These are phyloP conservation scores for Pezicula carpinea DNA, from an alignment of 2,329 filamentous ascomycete species.

Conservation along the genomic window DNA sequence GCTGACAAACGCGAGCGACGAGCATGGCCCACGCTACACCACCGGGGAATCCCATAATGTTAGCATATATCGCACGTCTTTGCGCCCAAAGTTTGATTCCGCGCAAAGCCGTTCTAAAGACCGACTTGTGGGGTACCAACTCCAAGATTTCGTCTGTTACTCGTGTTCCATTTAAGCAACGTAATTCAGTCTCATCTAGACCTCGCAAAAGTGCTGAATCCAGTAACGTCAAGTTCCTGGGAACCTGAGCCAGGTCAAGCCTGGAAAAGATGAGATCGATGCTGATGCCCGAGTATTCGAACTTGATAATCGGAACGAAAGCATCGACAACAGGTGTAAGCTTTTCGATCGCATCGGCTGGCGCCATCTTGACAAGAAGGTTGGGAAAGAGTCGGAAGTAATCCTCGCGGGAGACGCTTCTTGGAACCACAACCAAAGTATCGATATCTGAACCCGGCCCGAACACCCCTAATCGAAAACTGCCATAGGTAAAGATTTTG, in stretches of 20 bases:
- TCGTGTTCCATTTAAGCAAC: constrained; percentile 88
- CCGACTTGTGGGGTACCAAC: constrained; percentile 82
- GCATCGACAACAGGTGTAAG: constrained; percentile 83
- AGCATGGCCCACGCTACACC: constrained; percentile 98
- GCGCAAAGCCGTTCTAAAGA: constrained; percentile 82
- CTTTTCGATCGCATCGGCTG: constrained; percentile 75
- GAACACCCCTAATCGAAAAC: constrained; percentile 89
- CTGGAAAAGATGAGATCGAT: constrained; percentile 91
- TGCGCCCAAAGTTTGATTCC: constrained; percentile 97
- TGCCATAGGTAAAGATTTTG: constrained; percentile 94
- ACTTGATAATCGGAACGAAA: constrained; percentile 96
- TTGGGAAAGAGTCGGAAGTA: constrained; percentile 90
- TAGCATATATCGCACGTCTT: constrained; percentile 86
- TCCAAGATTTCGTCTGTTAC: constrained; percentile 90
- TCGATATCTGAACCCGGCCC: constrained; percentile 97
- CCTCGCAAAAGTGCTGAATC: constrained; percentile 83
- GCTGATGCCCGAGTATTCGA: constrained; percentile 84
- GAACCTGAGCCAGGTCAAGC: constrained; percentile 67
- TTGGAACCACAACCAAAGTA: constrained; percentile 86
- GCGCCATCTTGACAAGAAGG: constrained; percentile 70
- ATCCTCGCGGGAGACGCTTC: constrained; percentile 81
- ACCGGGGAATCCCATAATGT: constrained; percentile 93
- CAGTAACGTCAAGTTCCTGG: constrained; percentile 68
- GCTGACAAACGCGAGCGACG: constrained; percentile 89
- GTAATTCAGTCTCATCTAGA: constrained; percentile 78